Evolutionary conservation across 306 rosid genomes (phyloP).

Genomic region (Castanospermum australe): DNA sequence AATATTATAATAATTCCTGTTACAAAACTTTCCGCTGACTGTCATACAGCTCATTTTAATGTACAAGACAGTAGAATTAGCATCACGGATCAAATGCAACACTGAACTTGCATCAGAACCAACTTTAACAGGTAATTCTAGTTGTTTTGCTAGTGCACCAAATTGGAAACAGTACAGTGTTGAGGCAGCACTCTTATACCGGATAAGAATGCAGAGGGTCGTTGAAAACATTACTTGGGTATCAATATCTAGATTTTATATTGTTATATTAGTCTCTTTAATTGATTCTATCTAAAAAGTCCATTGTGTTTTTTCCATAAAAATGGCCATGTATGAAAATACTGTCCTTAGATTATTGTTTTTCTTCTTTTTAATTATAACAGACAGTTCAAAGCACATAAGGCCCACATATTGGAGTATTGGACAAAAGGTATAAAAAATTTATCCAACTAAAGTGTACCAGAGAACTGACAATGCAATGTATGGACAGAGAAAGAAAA

Average conservation of each 20-base stretch:
- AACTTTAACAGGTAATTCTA: slow-evolving; percentile 6
- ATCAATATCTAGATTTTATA: slow-evolving; percentile 5
- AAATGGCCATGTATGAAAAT: slow-evolving; percentile 10
- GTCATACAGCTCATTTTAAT: background rate
- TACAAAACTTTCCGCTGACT: background rate
- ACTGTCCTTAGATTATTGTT: background rate
- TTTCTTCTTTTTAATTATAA: background rate
- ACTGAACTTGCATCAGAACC: slow-evolving; percentile 1
- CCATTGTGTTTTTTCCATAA: background rate
- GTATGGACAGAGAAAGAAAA: background rate
- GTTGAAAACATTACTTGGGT: background rate
- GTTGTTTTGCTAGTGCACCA: slow-evolving; percentile 6
- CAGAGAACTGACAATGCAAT: slow-evolving; percentile 11
- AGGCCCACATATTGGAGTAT: slow-evolving; percentile 22
- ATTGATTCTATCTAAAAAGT: background rate
- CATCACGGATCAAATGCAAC: slow-evolving; percentile 19
- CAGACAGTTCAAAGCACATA: background rate
- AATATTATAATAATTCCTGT: background rate
- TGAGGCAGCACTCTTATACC: background rate
- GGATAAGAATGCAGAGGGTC: slow-evolving; percentile 9
- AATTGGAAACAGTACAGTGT: slow-evolving; percentile 5
- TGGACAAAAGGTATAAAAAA: slow-evolving; percentile 9
- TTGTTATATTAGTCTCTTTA: background rate
- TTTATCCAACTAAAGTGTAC: background rate
- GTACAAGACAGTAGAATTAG: slow-evolving; percentile 6